Evolutionary conservation across 441 rosid species (phyloP), one percentile per base, ranked within the genome.

Genomic region (Bocquillonia castaneifolia): DNA sequence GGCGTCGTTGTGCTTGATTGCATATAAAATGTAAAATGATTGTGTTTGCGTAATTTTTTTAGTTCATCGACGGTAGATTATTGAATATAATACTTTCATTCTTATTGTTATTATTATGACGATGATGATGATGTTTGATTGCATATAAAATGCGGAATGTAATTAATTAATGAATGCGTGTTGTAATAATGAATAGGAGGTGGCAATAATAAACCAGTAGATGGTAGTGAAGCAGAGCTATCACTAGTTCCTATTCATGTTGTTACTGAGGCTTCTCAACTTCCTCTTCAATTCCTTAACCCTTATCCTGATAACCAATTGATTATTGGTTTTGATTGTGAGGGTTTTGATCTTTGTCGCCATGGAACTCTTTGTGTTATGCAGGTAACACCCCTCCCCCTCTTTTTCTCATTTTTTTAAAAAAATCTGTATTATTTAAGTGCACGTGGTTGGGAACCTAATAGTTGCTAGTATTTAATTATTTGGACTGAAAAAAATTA

Each of bases 301-400:
- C 98, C 98, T 59, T 80, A 86, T 6, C 78, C 91, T 28, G 85
- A 81, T 51, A 81, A 66, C 64, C 82, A 77, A 26, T 59, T 93
- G 76, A 84, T 89, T 64, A 70, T 93, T 60, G 98, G 97, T 37
- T 89, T 93, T 79, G 98, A 93, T 68, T 93, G 97, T 28, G 97
- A 93, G 70, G 98, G 97, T 55, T 89, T 88, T 67, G 86, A 89
- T 77, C 90, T 93, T 2, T 91, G 96, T 70, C 86, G 97, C 25
- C 76, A 79, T 70, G 98, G 98, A 23, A 77, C 71, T 29, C 97
- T 93, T 60, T 93, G 98, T 79, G 75, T 93, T 64, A 89, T 93
- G 96, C 98, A 93, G 97, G 98, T 90, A 57, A 32, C n/a, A n/a
- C n/a, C n/a, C n/a, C n/a, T n/a, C n/a, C n/a, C n/a, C n/a, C n/a